Base-by-base conservation (phyloP, 345 rosid genomes). In the Aurinia saxatilis region DNA sequence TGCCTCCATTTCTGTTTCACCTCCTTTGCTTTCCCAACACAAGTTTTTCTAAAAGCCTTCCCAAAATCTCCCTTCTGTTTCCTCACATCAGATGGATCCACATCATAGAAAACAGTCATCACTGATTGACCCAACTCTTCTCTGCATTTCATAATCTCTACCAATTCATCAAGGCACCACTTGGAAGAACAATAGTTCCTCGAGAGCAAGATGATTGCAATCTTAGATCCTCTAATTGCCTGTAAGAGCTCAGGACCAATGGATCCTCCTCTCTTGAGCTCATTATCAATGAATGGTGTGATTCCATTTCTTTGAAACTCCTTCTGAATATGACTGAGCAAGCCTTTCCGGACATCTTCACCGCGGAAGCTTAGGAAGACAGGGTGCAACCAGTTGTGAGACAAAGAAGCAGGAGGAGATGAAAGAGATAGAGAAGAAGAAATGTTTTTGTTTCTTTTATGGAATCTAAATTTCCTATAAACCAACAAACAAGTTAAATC, bases 101-200 rank as follows among this genome's bases (percentile, higher is more conserved):
- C 60, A 2, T 37, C 10, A 17, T 36, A 21, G 44, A 54, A 54
- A 36, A 54, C 16, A 2, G 44, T 12, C 9, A 57, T n/a, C 17
- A 57, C 50, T 1, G 15, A n/a, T 30, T 29, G 51, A 2, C 36
- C 19, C 13, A 13, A 14, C 16, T 13, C 39, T 57, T 57, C 31
- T 5, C 4, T 19, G 52, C 64, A 59, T 15, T 59, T 46, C 21
- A 59, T 29, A 0, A 57, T 57, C 49, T 41, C 48, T 5, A 40
- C 15, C 18, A 57, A 44, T 21, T 57, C 63, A 1, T 57, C 45
- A 44, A 57, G 45, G 11, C 63, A 57, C 49, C 63, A 57, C 1
- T 6, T 11, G 2, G 63, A 39, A 21, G 49, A 39, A 5, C 36
- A 35, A 13, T 57, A 40, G 49, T 40, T 44, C 36, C 5, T 41